Conservation (phyloP, 179 eudicot genomes). For the Sideroxylon spinosum region DNA sequence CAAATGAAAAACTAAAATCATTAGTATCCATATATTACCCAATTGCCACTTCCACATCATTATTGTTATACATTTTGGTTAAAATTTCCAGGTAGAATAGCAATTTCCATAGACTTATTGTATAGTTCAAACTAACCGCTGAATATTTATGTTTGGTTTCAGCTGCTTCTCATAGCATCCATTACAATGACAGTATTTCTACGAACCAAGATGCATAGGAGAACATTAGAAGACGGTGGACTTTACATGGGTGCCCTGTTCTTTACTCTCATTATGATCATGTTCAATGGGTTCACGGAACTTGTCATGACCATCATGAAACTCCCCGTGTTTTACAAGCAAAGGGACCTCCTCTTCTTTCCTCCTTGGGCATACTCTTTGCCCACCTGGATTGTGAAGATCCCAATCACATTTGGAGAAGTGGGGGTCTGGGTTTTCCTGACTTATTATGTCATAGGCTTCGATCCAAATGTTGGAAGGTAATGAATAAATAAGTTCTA, state of each 20-base stretch:
- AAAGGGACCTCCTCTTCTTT: constrained; percentile 49
- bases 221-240: constrained; percentile 24
- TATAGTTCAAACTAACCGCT: no score
- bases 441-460: constrained; percentile 53
- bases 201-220: constrained; percentile 37
- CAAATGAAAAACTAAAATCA: no score
- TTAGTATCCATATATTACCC: no score
- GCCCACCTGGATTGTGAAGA: constrained; percentile 47
- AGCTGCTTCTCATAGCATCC: constrained; percentile 32
- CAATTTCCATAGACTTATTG: neutral
- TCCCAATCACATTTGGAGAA: constrained; percentile 45
- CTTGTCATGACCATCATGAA: constrained; percentile 47
- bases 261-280: constrained; percentile 29
- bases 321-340: constrained; percentile 60
- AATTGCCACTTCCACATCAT: no score
- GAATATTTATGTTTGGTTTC: no score
- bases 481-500: constrained; percentile 7
- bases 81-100: no score
- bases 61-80: no score
- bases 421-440: constrained; percentile 39
- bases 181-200: constrained; percentile 49
- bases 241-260: constrained; percentile 45
- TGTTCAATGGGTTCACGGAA: constrained; percentile 55
- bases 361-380: constrained; percentile 58
- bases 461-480: constrained; percentile 46